phyloP scores from a whole-genome alignment of 495 filamentous ascomycete species.

The Aspergillus egyptiacus region DNA sequence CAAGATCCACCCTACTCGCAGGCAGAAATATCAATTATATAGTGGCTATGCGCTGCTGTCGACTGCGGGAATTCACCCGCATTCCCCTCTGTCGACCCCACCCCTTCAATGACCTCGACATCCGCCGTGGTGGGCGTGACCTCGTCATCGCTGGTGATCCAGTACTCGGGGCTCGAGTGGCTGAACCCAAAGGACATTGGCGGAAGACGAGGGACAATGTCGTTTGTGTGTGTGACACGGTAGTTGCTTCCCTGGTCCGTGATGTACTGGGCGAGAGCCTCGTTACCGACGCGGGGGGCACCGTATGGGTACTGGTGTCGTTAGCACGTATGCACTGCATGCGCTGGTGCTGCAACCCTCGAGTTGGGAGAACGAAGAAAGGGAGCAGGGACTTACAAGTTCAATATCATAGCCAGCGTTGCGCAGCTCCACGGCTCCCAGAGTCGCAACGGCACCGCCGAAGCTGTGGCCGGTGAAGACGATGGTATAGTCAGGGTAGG shows the following conservation, averaged over 20 bases:
- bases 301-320: conserved; percentile 56
- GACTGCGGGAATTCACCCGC: conserved; percentile 20
- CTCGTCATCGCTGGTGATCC: conserved; percentile 40
- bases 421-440: conserved; percentile 55
- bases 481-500: conserved; percentile 48
- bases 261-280: conserved; percentile 50
- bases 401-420: conserved; percentile 36
- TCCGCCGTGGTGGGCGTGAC: conserved; percentile 36
- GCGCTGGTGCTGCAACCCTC: too few relatives aligned
- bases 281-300: conserved; percentile 60
- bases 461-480: conserved; percentile 63
- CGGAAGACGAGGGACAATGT: conserved; percentile 61
- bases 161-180: conserved; percentile 67
- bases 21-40: conserved; percentile 30
- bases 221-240: conserved; percentile 62
- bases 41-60: conserved; percentile 34
- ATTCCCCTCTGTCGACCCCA: conserved; percentile 36
- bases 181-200: conserved; percentile 49
- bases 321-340: conserved; percentile 8
- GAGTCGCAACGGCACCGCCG: conserved; percentile 57
- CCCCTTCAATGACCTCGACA: conserved; percentile 33
- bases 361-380: background rate
- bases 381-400: conserved; percentile 23
- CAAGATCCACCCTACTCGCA: conserved; percentile 10
- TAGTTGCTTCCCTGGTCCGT: conserved; percentile 44